A percentile compares a stretch with the other conserved stretches of the same genome.
These are phyloP conservation scores for Leccinum fibrillosum DNA, from an alignment of 768 basidiomycete species.

Conservation along the genomic window DNA sequence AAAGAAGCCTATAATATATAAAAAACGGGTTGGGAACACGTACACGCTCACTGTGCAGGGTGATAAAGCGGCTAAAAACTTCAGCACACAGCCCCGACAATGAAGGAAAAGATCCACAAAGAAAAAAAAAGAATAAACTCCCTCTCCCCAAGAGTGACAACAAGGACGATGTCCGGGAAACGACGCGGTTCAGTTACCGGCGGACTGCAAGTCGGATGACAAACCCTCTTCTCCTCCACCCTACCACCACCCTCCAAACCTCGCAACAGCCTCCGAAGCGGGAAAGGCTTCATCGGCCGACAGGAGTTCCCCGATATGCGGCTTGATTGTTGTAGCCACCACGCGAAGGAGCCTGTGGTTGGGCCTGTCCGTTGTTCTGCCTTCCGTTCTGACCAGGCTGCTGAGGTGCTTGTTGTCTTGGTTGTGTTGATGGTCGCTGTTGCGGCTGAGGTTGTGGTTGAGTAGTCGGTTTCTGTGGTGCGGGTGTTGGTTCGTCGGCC, in stretches of 20 bases:
- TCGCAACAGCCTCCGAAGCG: neutral
- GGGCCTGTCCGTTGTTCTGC: constrained; percentile 24
- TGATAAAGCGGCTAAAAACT: constrained; percentile 9
- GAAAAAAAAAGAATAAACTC: constrained; percentile 11
- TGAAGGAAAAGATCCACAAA: constrained; percentile 10
- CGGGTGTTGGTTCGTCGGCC: constrained; percentile 41
- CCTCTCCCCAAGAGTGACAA: constrained; percentile 7
- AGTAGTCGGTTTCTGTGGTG: constrained; percentile 38
- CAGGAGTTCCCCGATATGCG: constrained; percentile 27
- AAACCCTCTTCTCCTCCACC: neutral
- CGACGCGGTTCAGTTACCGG: constrained; percentile 8
- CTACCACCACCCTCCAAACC: neutral
- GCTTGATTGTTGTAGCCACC: constrained; percentile 23
- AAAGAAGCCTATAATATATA: constrained; percentile 33
- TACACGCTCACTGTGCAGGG: constrained; percentile 17
- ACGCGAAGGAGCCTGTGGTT: constrained; percentile 22
- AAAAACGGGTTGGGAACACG: constrained; percentile 19
- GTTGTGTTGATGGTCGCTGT: constrained; percentile 22
- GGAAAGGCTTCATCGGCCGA: constrained; percentile 22
- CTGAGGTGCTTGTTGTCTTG: constrained; percentile 29
- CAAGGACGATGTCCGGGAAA: constrained; percentile 13
- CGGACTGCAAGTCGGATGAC: constrained; percentile 14
- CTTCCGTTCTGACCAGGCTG: constrained; percentile 27
- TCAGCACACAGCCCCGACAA: constrained; percentile 13
- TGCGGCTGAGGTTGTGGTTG: constrained; percentile 35